phyloP scores from a whole-genome alignment of 495 filamentous ascomycete genomes.

The Geoglossum glabrum region DNA sequence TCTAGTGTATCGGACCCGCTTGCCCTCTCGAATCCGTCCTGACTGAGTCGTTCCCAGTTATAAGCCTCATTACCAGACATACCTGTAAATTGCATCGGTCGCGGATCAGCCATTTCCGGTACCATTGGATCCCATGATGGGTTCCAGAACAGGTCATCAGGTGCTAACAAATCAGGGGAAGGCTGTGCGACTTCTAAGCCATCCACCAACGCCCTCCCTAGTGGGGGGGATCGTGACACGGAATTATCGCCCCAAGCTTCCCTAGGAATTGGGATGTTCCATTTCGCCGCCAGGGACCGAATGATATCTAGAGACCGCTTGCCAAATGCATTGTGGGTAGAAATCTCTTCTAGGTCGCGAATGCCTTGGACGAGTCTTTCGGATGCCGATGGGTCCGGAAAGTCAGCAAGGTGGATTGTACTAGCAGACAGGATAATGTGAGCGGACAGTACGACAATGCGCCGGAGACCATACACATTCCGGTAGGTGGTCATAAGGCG shows the following conservation, averaged over 20 bases:
- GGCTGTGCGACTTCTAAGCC: neutral
- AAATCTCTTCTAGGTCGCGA: constrained; percentile 13
- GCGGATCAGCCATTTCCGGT: neutral
- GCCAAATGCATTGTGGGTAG: constrained; percentile 9
- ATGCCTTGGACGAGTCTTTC: constrained; percentile 10
- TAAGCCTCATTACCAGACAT: neutral
- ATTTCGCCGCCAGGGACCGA: constrained; percentile 11
- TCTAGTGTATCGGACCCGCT: neutral
- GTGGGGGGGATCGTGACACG: neutral
- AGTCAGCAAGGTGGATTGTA: constrained; percentile 19
- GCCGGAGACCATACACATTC: constrained; percentile 14
- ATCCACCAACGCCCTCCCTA: neutral
- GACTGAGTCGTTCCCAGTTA: neutral
- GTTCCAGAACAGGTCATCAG: neutral
- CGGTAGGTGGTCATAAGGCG: constrained; percentile 12
- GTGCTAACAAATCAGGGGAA: neutral
- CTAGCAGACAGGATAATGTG: constrained; percentile 17
- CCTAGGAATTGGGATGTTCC: constrained; percentile 14
- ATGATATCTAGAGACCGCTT: constrained; percentile 10
- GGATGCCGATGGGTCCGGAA: constrained; percentile 8
- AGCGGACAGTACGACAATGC: constrained; percentile 11
- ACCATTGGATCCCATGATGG: neutral
- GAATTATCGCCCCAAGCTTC: constrained; percentile 2
- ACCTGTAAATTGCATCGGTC: neutral
- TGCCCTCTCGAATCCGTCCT: neutral